Conservation (phyloP, 2,329 filamentous ascomycete genomes). For the Fusarium subtropicale region DNA sequence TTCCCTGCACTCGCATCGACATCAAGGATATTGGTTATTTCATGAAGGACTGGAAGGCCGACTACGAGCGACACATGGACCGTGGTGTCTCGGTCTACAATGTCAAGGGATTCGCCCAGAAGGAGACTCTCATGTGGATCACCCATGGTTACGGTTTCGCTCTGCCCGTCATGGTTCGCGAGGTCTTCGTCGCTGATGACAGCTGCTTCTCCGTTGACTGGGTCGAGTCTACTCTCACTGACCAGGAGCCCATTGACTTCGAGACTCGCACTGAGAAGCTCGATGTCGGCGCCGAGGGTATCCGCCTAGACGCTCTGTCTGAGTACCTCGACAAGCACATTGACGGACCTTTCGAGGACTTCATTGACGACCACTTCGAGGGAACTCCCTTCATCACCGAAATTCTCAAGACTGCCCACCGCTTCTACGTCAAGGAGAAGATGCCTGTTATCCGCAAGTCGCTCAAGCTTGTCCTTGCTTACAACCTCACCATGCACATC, state of each 20-base stretch:
- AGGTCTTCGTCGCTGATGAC: slow-evolving; percentile 92
- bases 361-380: slow-evolving; percentile 96
- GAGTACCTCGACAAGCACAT: slow-evolving; percentile 97
- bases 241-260: slow-evolving; percentile 80
- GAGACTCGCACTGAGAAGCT: slow-evolving; percentile 89
- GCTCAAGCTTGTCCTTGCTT: slow-evolving; percentile 92
- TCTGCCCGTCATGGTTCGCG: slow-evolving; percentile 90
- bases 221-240: slow-evolving; percentile 80
- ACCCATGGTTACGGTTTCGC: slow-evolving; percentile 96
- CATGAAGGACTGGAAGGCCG: slow-evolving; percentile 99
- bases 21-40: slow-evolving; percentile 99
- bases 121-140: slow-evolving; percentile 83
- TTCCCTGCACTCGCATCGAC: slow-evolving; percentile 96
- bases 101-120: slow-evolving; percentile 83
- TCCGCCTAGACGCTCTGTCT: slow-evolving; percentile 82
- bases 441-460: slow-evolving; percentile 93
- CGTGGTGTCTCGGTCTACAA: slow-evolving; percentile 92
- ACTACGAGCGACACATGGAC: slow-evolving; percentile 90
- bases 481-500: slow-evolving; percentile 94
- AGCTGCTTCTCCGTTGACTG: slow-evolving; percentile 94
- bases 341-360: slow-evolving; percentile 89
- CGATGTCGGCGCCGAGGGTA: slow-evolving; percentile 88
- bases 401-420: slow-evolving; percentile 95
- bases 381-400: slow-evolving; percentile 95
- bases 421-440: slow-evolving; percentile 90